A percentile compares a stretch with the other conserved stretches of the same genome.
phyloP scores from a whole-genome alignment of 2,329 filamentous ascomycete genomes.

The Graphilbum ipis-grandicollis region DNA sequence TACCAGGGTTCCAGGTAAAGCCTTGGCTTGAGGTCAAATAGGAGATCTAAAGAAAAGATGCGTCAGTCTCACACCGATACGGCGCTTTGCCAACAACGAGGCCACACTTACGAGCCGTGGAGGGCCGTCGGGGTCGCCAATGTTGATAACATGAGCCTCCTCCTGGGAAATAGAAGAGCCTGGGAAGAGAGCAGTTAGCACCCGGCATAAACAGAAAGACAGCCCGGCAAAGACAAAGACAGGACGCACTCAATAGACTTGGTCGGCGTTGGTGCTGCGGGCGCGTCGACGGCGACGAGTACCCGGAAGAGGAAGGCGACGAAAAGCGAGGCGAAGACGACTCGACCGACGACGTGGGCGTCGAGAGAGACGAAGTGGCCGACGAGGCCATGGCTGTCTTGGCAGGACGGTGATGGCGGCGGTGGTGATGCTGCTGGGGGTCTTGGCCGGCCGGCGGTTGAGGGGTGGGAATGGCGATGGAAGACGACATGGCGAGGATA shows the following conservation, averaged over 20 bases:
- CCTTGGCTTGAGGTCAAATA: constrained; percentile 67
- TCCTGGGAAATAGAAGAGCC: constrained; percentile 55
- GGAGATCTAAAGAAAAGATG: constrained; percentile 54
- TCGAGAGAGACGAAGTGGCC: neutral
- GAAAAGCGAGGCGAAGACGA: constrained; percentile 4
- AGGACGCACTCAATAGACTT: constrained; percentile 42
- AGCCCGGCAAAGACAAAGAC: neutral
- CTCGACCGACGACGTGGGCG: too few species aligned
- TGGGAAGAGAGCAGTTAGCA: constrained; percentile 17
- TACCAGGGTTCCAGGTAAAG: constrained; percentile 70
- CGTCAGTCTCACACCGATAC: too few species aligned
- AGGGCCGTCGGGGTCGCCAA: constrained; percentile 56
- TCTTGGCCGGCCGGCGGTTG: constrained; percentile 2
- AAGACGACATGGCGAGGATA: constrained; percentile 52
- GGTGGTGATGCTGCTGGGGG: constrained; percentile 1
- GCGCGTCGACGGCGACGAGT: constrained; percentile 5
- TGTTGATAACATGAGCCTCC: constrained; percentile 66
- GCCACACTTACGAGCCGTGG: constrained; percentile 44
- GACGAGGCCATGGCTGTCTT: constrained; percentile 1
- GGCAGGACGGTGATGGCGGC: constrained; percentile 1
- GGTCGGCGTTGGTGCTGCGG: constrained; percentile 35
- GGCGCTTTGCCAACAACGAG: too few species aligned
- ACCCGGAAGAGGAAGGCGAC: constrained; percentile 3
- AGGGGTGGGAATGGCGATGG: constrained; percentile 47
- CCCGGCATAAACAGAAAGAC: neutral